A percentile compares a stretch with the other conserved stretches of the same genome.
Conservation (phyloP, 2,329 filamentous ascomycete genomes). For the Plectosphaerella cucumerina region DNA sequence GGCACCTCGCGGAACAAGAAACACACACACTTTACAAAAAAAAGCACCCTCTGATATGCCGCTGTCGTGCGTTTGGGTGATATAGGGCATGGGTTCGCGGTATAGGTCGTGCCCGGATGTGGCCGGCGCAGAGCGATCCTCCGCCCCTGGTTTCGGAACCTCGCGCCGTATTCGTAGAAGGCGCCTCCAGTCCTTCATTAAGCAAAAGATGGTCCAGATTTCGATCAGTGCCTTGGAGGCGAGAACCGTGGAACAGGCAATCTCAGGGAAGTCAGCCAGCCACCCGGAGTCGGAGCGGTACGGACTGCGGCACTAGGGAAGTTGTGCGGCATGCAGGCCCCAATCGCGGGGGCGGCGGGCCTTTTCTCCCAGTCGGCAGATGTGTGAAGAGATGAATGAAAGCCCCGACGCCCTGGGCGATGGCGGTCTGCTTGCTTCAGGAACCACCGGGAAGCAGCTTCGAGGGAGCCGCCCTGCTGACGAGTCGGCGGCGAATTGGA, state of each 20-base stretch:
- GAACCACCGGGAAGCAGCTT: too few relatives aligned
- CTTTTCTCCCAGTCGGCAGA: too few relatives aligned
- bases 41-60: neutral
- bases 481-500: too few relatives aligned
- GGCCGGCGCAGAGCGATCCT: constrained; percentile 1
- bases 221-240: too few relatives aligned
- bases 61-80: neutral
- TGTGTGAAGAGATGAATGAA: too few relatives aligned
- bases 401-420: too few relatives aligned
- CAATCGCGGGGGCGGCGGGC: neutral
- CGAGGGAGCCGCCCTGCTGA: too few relatives aligned
- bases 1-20: neutral
- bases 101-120: constrained; percentile 4
- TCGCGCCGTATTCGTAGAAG: neutral
- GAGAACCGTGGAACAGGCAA: too few relatives aligned
- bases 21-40: neutral
- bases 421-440: too few relatives aligned
- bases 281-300: too few relatives aligned
- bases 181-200: neutral
- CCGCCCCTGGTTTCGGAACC: constrained; percentile 2
- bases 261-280: too few relatives aligned
- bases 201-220: neutral
- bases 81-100: neutral
- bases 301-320: too few relatives aligned
- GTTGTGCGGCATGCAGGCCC: neutral